Base-by-base conservation (phyloP, 345 rosid species). In the Noccaea bulbosa region DNA sequence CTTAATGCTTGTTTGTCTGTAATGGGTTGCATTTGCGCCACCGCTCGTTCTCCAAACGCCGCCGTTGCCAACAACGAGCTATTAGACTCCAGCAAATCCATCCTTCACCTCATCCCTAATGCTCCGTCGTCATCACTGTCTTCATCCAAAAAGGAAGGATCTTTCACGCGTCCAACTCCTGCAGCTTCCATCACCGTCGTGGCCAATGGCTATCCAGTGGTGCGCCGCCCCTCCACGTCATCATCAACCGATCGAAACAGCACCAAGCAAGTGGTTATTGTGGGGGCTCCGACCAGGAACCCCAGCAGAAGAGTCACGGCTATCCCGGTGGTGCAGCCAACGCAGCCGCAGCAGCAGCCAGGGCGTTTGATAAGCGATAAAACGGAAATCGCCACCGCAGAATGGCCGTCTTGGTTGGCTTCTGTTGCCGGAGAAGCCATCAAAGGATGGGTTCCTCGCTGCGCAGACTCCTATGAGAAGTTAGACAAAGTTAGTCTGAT, bases 1-100 rank as follows among this genome's bases (percentile, higher is more conserved):
- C 10, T 12, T 16, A 48, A 65, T 65, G 77, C 20, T 73, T 16
- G 27, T 57, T 73, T 74, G 39, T 16, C 10, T 65, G 65, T 73
- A 74, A 74, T 74, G 78, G 78, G 78, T 35, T 74, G 78, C 52
- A 74, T 74, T 32, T 74, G 78, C 69, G 62, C 78, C 49, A 73
- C 77, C 54, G 77, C 77, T 2, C 72, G 77, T 58, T 58, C 77
- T 15, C 77, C 72, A 40, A 66, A 39, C 67, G 77, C 77, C 32
- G 72, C 77, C 53, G 70, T 59, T 15, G 33, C 72, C 0, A 45
- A 73, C 44, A 73, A 33, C 16, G 54, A 66, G 9, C 55, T 63
- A 3, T 32, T 65, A 50, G 77, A 73, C 40, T 74, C 78, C 12
- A 74, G 69, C 73, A 74, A 74, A 67, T 74, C 78, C 6, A 68